A percentile compares a stretch with the other conserved stretches of the same genome.
phyloP scores from a whole-genome alignment of 768 basidiomycete species.

The Favolaschia claudopus region DNA sequence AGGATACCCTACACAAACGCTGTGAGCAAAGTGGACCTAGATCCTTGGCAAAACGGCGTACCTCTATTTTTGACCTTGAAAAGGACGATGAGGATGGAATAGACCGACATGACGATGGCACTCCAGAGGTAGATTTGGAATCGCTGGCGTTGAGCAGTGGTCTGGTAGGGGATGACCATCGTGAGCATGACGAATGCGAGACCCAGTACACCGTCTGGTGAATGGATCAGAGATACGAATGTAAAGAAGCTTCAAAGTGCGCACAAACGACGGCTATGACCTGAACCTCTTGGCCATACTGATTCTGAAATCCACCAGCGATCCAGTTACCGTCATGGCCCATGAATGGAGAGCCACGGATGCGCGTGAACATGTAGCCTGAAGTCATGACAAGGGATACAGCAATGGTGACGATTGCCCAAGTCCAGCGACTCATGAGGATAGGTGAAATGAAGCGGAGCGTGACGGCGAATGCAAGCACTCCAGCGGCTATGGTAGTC shows the following conservation, averaged over 20 bases:
- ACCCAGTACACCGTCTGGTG: slow-evolving; percentile 81
- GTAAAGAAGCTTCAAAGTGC: slow-evolving; percentile 39
- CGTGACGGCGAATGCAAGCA: slow-evolving; percentile 55
- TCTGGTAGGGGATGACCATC: slow-evolving; percentile 80
- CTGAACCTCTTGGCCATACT: slow-evolving; percentile 92
- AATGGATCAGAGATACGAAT: slow-evolving; percentile 17
- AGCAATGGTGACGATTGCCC: slow-evolving; percentile 69
- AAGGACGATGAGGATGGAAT: slow-evolving; percentile 84
- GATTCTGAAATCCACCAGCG: slow-evolving; percentile 86
- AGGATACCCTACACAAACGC: slow-evolving; percentile 66
- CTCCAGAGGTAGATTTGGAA: slow-evolving; percentile 92
- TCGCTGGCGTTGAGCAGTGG: slow-evolving; percentile 78
- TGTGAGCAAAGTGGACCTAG: slow-evolving; percentile 1
- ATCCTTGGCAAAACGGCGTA: slow-evolving; percentile 37
- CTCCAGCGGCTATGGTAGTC: slow-evolving; percentile 52
- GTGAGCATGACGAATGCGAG: slow-evolving; percentile 83
- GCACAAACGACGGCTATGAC: slow-evolving; percentile 86
- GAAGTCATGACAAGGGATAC: slow-evolving; percentile 85
- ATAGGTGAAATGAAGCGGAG: slow-evolving; percentile 71
- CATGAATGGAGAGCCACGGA: slow-evolving; percentile 78
- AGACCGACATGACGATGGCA: slow-evolving; percentile 79
- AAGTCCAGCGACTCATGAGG: slow-evolving; percentile 77
- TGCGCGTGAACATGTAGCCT: slow-evolving; percentile 97
- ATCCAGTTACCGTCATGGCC: slow-evolving; percentile 79
- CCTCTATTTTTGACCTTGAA: slow-evolving; percentile 94